Conservation (phyloP, 108 stramenopile species). For the Nitzschia sp. region DNA sequence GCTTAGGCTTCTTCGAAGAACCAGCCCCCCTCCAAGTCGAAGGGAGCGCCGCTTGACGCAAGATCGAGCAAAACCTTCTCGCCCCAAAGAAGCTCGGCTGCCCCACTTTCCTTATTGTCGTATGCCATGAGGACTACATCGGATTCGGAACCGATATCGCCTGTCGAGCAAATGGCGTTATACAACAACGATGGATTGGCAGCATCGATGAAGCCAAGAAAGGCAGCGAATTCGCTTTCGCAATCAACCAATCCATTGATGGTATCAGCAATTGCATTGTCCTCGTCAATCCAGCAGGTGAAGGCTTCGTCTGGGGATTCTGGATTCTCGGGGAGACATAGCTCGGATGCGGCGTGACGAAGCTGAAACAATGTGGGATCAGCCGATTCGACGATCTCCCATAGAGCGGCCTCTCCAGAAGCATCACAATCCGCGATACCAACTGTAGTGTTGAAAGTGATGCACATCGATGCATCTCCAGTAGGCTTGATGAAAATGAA, state of each 20-base stretch:
- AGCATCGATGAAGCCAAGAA: slow-evolving; percentile 3
- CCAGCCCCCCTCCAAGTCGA: not conserved
- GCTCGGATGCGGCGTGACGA: slow-evolving; percentile 14
- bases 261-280: slow-evolving; percentile 21
- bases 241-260: slow-evolving; percentile 27
- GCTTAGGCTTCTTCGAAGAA: not conserved
- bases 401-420: slow-evolving; percentile 7
- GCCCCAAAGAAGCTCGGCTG: slow-evolving; percentile 7
- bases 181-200: slow-evolving; percentile 11
- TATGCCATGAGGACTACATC: slow-evolving; percentile 23
- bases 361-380: not conserved
- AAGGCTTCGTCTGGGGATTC: slow-evolving; percentile 15
- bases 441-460: no score
- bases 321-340: slow-evolving; percentile 29
- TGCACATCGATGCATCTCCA: no score
- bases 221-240: not conserved
- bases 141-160: not conserved
- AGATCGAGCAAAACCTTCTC: slow-evolving; percentile 1
- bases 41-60: not conserved
- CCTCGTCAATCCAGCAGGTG: slow-evolving; percentile 8
- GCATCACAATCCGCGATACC: slow-evolving; percentile 11
- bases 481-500: no score
- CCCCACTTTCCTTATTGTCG: not conserved
- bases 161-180: slow-evolving; percentile 9
- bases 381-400: slow-evolving; percentile 11